Percentiles rank a stretch among this genome's conserved stretches.
phyloP scores from a whole-genome alignment of 345 rosid genomes.

The Barbarea vulgaris region DNA sequence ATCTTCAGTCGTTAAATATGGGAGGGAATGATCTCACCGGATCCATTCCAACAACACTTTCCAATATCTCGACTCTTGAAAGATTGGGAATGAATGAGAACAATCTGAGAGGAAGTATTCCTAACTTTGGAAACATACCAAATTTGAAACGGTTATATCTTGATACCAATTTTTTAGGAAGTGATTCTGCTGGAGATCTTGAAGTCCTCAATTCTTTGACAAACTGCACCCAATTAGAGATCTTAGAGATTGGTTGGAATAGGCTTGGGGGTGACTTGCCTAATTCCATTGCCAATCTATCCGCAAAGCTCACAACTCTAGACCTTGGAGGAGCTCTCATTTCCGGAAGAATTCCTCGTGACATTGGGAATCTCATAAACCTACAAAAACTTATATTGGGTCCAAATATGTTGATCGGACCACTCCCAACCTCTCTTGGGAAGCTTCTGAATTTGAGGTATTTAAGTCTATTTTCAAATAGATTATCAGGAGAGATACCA shows the following conservation, averaged over 20 bases:
- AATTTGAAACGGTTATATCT: rapidly evolving
- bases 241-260: rapidly evolving
- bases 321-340: neutral
- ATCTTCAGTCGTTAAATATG: rapidly evolving
- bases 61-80: conserved; percentile 5
- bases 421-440: neutral
- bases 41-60: neutral
- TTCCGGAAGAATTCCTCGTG: neutral
- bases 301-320: neutral
- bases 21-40: neutral
- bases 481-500: neutral
- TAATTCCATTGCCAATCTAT: neutral
- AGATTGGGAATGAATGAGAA: rapidly evolving
- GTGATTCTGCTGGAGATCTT: neutral
- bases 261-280: conserved; percentile 14
- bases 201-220: neutral
- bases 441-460: neutral
- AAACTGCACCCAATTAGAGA: neutral
- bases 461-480: neutral
- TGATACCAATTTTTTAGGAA: neutral
- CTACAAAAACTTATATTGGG: neutral
- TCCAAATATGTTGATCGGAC: neutral
- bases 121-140: neutral
- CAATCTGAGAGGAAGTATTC: conserved; percentile 3
- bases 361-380: neutral